These are phyloP conservation scores for Galerina sulciceps DNA, from an alignment of 768 basidiomycete genomes.

Conservation along the genomic window DNA sequence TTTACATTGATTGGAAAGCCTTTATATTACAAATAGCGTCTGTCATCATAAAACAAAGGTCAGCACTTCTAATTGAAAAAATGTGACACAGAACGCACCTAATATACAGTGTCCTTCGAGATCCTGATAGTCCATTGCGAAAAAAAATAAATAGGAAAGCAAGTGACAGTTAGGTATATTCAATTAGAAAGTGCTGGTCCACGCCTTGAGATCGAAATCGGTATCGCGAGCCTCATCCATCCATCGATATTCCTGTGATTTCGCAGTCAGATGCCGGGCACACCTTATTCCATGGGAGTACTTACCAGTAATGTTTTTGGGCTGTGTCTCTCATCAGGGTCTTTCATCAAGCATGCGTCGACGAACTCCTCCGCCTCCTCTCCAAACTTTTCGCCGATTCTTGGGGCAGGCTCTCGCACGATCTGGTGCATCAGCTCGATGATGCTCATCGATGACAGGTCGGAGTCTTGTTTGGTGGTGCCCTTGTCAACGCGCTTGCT, in stretches of 20 bases:
- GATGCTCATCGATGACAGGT: constrained; percentile 93
- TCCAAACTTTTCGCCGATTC: constrained; percentile 72
- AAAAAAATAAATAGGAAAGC: not conserved
- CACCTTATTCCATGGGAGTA: not conserved
- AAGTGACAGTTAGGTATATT: too few relatives aligned
- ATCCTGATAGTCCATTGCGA: not conserved
- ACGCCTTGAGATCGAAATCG: constrained; percentile 71
- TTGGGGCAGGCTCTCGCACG: constrained; percentile 96
- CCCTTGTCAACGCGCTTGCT: constrained; percentile 78
- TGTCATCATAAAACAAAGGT: not conserved
- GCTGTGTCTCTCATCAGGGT: constrained; percentile 79
- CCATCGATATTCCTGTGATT: constrained; percentile 69
- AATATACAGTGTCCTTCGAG: not conserved
- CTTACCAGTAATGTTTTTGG: constrained; percentile 84
- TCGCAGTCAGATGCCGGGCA: not conserved
- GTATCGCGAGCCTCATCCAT: constrained; percentile 65
- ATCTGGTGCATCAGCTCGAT: constrained; percentile 97
- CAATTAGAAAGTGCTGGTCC: constrained; percentile 73
- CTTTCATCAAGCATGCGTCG: constrained; percentile 88
- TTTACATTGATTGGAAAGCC: not conserved
- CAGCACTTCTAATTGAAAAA: not conserved
- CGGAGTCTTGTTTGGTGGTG: constrained; percentile 73
- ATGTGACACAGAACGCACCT: not conserved
- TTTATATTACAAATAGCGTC: not conserved
- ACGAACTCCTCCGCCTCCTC: constrained; percentile 83